Conservation (phyloP, 176 grass and related monocot genomes). For the Echinochloa phyllopogon region DNA sequence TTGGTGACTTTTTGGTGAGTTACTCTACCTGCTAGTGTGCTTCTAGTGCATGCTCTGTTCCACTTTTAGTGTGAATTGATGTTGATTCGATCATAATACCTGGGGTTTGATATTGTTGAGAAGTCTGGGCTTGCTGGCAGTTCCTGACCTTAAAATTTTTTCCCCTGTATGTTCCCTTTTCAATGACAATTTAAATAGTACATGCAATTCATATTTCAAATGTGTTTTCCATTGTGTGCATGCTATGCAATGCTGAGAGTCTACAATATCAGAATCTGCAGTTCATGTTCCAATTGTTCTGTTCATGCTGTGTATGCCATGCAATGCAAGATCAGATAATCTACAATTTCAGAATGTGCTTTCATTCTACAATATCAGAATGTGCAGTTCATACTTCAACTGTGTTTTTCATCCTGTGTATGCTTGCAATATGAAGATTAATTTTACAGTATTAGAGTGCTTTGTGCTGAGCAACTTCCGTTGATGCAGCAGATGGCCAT, state of each 20-base stretch:
- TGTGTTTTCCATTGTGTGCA: neutral
- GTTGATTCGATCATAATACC: neutral
- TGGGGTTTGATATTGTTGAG: neutral
- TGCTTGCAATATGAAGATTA: neutral
- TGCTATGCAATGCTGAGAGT: neutral
- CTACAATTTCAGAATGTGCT: neutral
- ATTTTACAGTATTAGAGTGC: neutral
- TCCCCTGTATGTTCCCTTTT: neutral
- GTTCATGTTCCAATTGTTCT: neutral
- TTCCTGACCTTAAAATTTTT: neutral
- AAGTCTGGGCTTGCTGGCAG: neutral
- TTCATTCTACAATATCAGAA: neutral
- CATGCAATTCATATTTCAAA: neutral
- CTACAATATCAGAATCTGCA: neutral
- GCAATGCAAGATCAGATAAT: neutral
- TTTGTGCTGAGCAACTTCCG: neutral
- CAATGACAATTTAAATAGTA: neutral
- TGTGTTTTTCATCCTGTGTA: neutral
- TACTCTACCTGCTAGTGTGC: neutral
- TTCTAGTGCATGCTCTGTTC: constrained; percentile 8
- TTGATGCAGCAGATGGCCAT: constrained; percentile 71
- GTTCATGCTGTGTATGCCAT: neutral
- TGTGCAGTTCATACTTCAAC: neutral
- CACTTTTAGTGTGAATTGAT: neutral
- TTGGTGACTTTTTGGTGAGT: neutral